Evolutionary conservation across 1,139 yeast genomes (phyloP).

Genomic region (Debaryomyces subglobosus): DNA sequence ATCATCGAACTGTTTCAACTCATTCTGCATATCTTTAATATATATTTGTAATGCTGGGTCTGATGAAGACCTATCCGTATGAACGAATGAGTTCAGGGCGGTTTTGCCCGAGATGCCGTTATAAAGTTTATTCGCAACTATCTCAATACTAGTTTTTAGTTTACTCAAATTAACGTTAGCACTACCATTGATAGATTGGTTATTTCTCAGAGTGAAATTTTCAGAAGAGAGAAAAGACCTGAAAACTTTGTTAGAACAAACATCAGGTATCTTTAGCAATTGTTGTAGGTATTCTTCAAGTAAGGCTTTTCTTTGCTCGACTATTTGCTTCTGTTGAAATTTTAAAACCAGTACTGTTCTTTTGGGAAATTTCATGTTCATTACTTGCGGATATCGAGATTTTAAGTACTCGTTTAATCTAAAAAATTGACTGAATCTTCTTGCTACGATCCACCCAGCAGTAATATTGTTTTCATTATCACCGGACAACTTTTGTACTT

Average conservation of each 20-base stretch:
- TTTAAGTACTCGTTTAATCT: conserved; percentile 69
- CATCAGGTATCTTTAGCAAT: conserved; percentile 61
- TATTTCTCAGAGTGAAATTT: conserved; percentile 49
- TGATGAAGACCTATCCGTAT: background rate
- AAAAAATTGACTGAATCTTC: conserved; percentile 84
- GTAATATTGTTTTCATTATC: conserved; percentile 49
- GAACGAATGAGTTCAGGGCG: conserved; percentile 6
- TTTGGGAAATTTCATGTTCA: conserved; percentile 60
- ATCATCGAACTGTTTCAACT: conserved; percentile 44
- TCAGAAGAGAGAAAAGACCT: conserved; percentile 79
- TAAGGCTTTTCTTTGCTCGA: conserved; percentile 65
- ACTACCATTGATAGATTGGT: conserved; percentile 33
- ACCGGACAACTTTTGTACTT: conserved; percentile 60
- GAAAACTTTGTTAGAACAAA: conserved; percentile 74
- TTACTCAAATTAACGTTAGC: conserved; percentile 11
- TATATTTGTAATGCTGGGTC: conserved; percentile 30
- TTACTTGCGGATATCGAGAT: conserved; percentile 53
- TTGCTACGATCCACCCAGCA: conserved; percentile 88
- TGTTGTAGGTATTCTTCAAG: conserved; percentile 65
- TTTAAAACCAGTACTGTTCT: conserved; percentile 65
- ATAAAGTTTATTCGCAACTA: conserved; percentile 47
- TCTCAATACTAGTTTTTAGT: conserved; percentile 28
- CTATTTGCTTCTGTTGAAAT: conserved; percentile 60
- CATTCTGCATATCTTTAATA: conserved; percentile 45
- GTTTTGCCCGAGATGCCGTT: conserved; percentile 43